Evolutionary conservation across 164 flowering plant species (phyloP).

Genomic region (Houttuynia cordata): DNA sequence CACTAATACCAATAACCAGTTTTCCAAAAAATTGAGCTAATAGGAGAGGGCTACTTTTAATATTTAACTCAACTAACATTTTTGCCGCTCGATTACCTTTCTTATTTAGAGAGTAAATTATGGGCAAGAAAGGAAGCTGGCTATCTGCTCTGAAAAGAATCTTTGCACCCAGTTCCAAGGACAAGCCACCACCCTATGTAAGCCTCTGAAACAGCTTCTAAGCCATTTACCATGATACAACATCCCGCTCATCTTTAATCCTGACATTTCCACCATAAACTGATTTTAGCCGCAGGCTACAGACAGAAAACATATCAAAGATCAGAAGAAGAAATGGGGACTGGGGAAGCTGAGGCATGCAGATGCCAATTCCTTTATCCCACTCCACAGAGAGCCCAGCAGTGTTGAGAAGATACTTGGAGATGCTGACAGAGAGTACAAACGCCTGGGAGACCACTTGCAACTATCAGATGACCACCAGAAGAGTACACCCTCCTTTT

Average conservation of each 20-base stretch:
- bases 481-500: background rate
- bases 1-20: too few species aligned
- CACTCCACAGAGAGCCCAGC: slow-evolving; percentile 75
- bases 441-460: slow-evolving; percentile 3
- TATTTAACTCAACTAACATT: too few species aligned
- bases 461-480: slow-evolving; percentile 2
- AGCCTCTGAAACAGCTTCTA: slow-evolving; percentile 6
- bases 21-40: too few species aligned
- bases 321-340: slow-evolving; percentile 59
- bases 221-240: background rate
- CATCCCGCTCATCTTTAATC: background rate
- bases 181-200: slow-evolving; percentile 38
- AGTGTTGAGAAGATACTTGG: slow-evolving; percentile 87
- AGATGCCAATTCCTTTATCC: slow-evolving; percentile 60
- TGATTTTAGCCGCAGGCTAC: slow-evolving; percentile 31
- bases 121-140: slow-evolving; percentile 87
- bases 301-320: slow-evolving; percentile 31
- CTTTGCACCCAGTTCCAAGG: slow-evolving; percentile 57
- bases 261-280: background rate
- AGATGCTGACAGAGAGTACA: slow-evolving; percentile 73
- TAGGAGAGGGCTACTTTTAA: too few species aligned
- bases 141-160: slow-evolving; percentile 82
- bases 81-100: too few species aligned
- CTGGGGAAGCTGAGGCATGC: slow-evolving; percentile 41
- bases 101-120: slow-evolving; percentile 16